phyloP scores from a whole-genome alignment of 1,139 yeast genomes.

The Debaryomyces coudertii region DNA sequence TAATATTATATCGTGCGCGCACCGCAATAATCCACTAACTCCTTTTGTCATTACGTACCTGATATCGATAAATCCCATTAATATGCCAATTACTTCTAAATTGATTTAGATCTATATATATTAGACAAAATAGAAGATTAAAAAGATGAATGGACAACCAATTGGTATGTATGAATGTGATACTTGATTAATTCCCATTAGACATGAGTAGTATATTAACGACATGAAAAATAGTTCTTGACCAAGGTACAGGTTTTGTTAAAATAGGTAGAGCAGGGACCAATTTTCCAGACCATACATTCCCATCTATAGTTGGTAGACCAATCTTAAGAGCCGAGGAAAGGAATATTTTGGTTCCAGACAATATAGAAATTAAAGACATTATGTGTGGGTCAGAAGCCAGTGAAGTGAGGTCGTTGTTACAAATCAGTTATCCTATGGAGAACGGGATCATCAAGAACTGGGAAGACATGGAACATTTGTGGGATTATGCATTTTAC shows the following conservation, averaged over 20 bases:
- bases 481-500: conserved; percentile 97
- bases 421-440: conserved; percentile 96
- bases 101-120: conserved; percentile 2
- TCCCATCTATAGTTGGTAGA: conserved; percentile 97
- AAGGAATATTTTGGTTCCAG: conserved; percentile 57
- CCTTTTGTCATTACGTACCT: conserved; percentile 6
- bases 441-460: conserved; percentile 96
- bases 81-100: neutral
- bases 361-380: conserved; percentile 76
- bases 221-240: conserved; percentile 61
- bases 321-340: conserved; percentile 98
- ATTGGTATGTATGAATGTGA: conserved; percentile 49
- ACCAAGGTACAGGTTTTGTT: conserved; percentile 98
- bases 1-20: conserved; percentile 8
- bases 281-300: conserved; percentile 97
- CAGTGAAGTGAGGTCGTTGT: conserved; percentile 81
- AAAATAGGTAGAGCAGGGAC: conserved; percentile 96
- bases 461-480: conserved; percentile 98
- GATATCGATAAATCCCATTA: neutral
- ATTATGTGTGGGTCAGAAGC: conserved; percentile 99
- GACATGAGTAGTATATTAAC: conserved; percentile 21
- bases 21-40: conserved; percentile 8
- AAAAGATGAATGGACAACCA: conserved; percentile 49
- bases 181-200: neutral
- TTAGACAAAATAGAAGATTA: conserved; percentile 3